Evolutionary conservation across 306 rosid species (phyloP).

Genomic region (Neltuma alba): DNA sequence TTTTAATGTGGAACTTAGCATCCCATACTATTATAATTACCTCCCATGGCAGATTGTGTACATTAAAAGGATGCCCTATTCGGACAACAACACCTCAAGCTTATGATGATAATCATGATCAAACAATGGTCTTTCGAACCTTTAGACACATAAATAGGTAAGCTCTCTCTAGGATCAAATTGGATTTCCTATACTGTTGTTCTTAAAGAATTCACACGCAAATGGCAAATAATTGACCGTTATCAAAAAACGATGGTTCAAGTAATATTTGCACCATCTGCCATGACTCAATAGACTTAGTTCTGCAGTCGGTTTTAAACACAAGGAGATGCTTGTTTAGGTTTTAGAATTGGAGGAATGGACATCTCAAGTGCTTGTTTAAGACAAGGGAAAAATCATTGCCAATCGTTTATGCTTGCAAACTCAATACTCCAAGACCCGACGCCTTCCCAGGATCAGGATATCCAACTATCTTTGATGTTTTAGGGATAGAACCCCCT

Average conservation of each 20-base stretch:
- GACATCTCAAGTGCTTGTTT: neutral
- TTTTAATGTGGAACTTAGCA: neutral
- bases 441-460: neutral
- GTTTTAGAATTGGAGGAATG: neutral
- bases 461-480: neutral
- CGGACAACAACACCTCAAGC: neutral
- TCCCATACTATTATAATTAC: neutral
- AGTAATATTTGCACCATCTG: neutral
- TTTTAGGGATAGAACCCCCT: neutral
- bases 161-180: neutral
- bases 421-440: neutral
- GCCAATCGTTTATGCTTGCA: neutral
- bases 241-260: neutral
- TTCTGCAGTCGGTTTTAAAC: neutral
- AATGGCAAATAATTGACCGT: neutral
- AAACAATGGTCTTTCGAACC: neutral
- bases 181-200: neutral
- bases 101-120: slow-evolving; percentile 6
- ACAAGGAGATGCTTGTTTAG: neutral
- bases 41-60: neutral
- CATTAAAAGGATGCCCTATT: neutral
- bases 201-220: neutral
- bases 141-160: neutral
- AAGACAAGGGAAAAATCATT: neutral
- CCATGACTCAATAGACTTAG: neutral